Conservation (phyloP, 768 basidiomycete species). For the Lentinula sp. region DNA sequence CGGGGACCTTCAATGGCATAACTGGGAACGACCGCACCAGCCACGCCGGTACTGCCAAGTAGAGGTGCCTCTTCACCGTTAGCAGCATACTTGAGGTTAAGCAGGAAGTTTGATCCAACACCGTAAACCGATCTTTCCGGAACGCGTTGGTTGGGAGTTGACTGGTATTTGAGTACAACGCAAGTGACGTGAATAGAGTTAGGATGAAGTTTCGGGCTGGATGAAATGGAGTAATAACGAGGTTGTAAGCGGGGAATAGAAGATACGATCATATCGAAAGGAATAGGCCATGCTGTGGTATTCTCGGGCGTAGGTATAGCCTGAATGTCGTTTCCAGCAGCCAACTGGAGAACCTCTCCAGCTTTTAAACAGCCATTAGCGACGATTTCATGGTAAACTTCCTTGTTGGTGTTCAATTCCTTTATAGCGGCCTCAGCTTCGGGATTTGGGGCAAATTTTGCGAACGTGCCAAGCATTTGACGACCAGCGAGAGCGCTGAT, state of each 20-base stretch:
- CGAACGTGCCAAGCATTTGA: slow-evolving; percentile 82
- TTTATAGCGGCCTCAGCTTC: slow-evolving; percentile 71
- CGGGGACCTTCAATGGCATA: slow-evolving; percentile 92
- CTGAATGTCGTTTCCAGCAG: slow-evolving; percentile 71
- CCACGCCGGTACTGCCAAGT: slow-evolving; percentile 27
- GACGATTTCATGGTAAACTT: slow-evolving; percentile 74
- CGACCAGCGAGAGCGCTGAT: slow-evolving; percentile 93
- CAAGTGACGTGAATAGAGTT: slow-evolving; percentile 89
- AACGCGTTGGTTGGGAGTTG: slow-evolving; percentile 46
- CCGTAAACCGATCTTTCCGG: slow-evolving; percentile 73
- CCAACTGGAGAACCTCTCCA: slow-evolving; percentile 88
- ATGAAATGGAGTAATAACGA: slow-evolving; percentile 98
- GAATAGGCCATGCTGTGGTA: slow-evolving; percentile 84
- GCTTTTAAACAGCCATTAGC: slow-evolving; percentile 83
- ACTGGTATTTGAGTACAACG: slow-evolving; percentile 92
- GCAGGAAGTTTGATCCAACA: slow-evolving; percentile 90
- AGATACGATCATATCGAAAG: slow-evolving; percentile 95
- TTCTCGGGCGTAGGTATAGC: slow-evolving; percentile 58
- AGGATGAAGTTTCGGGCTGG: slow-evolving; percentile 90
- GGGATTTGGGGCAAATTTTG: slow-evolving; percentile 82
- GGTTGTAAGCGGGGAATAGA: slow-evolving; percentile 92
- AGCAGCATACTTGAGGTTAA: slow-evolving; percentile 81
- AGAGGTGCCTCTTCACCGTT: slow-evolving; percentile 52
- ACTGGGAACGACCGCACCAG: slow-evolving; percentile 44
- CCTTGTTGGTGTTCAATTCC: slow-evolving; percentile 81